Base-by-base conservation (phyloP, 306 rosid species). In the Cucumis hystrix region DNA sequence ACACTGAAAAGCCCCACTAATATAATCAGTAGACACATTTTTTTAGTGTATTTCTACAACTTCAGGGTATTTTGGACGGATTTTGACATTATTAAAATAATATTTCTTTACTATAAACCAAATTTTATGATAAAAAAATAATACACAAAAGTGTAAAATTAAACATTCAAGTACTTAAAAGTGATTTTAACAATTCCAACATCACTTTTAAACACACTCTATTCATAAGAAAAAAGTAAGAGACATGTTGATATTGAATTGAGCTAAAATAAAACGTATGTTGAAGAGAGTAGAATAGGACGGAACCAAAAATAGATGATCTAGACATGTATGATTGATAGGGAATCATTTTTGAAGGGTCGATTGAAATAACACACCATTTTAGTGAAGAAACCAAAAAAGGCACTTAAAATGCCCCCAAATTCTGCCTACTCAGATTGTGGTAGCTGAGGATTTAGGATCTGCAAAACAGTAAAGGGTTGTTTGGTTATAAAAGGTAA, bases 401-500 rank as follows among this genome's bases (percentile, higher is more conserved):
- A 64, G 10, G 20, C 23, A 70, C 52, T 17, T 64, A 76, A 40
- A 52, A 57, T 78, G 79, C 86, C 87, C 86, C 87, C 61, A 88
- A 83, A 84, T 28, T 18, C 56, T 85, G 88, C 84, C 79, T 59
- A 64, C 81, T 79, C 40, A 84, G 71, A 79, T 15, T 75, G 17
- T 37, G 88, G 87, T 16, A 83, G 78, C 79, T 87, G 62, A 4
- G 80, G 86, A 80, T 79, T 74, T 81, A 71, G 76, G 43, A 71
- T 49, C 87, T 39, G 60, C 75, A 74, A 64, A 58, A 81, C 81
- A 85, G 71, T 85, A 80, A 66, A 78, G 63, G 56, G 25, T 82
- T 93, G 91, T 81, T 85, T 86, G 83, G 78, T 83, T 82, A 23
- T 82, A 75, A 76, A 70, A 80, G 86, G 93, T 78, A 83, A 90